These are phyloP conservation scores for Cubamyces sp. DNA, from an alignment of 768 basidiomycete species.

Conservation along the genomic window DNA sequence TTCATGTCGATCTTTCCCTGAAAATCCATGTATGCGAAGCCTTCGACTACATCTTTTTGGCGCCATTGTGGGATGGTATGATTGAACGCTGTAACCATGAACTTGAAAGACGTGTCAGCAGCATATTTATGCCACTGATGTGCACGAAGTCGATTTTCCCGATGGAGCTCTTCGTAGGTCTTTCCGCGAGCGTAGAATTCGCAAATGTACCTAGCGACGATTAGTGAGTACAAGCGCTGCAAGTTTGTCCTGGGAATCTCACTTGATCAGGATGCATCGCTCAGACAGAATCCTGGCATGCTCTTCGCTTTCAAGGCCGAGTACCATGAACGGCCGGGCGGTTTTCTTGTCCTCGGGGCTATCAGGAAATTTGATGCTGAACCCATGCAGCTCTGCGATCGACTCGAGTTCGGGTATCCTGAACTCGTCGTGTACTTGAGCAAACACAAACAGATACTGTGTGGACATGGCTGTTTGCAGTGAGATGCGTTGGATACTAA, in stretches of 20 bases:
- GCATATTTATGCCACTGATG: slow-evolving; percentile 62
- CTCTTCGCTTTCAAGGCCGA: slow-evolving; percentile 68
- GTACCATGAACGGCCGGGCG: slow-evolving; percentile 73
- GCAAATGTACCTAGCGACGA: slow-evolving; percentile 62
- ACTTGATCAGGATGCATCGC: slow-evolving; percentile 88
- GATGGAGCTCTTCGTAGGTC: slow-evolving; percentile 74
- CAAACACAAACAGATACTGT: slow-evolving; percentile 71
- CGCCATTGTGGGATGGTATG: slow-evolving; percentile 71
- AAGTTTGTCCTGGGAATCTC: slow-evolving; percentile 24
- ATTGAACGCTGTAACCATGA: slow-evolving; percentile 73
- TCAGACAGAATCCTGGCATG: slow-evolving; percentile 74
- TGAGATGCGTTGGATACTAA: not conserved
- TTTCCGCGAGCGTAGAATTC: slow-evolving; percentile 76
- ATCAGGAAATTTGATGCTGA: slow-evolving; percentile 56
- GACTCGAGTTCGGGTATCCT: slow-evolving; percentile 83
- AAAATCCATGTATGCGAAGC: slow-evolving; percentile 85
- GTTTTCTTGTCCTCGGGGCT: slow-evolving; percentile 51
- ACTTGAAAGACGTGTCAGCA: slow-evolving; percentile 77
- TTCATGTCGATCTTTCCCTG: slow-evolving; percentile 83
- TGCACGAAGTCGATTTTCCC: slow-evolving; percentile 46
- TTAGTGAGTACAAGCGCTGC: not conserved
- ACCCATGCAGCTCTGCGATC: slow-evolving; percentile 72
- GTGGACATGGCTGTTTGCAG: slow-evolving; percentile 5
- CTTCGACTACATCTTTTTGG: slow-evolving; percentile 71
- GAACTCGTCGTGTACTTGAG: slow-evolving; percentile 81